Percentiles rank a stretch among this genome's conserved stretches.
phyloP scores from a whole-genome alignment of 371 early-diverging fungal genomes.

The Neoconidiobolus thromboides region DNA sequence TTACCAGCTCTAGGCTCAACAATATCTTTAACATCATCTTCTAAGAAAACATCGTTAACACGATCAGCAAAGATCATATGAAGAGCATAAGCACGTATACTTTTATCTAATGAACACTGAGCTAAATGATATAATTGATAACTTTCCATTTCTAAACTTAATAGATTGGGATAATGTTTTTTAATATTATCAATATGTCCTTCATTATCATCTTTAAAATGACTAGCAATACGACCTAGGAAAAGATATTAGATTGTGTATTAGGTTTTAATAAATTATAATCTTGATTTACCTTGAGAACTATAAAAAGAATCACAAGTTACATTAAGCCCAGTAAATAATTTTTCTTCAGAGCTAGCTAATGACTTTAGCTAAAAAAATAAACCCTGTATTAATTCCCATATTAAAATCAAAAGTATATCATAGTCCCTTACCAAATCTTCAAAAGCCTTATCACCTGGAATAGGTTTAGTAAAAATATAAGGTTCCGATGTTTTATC shows the following conservation, averaged over 20 bases:
- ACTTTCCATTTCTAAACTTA: conserved; percentile 83
- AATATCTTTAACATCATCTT: conserved; percentile 30
- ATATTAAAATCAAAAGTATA: neutral
- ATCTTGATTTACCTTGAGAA: conserved; percentile 34
- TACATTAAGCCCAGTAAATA: conserved; percentile 53
- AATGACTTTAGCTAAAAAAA: conserved; percentile 8
- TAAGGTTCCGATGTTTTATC: conserved; percentile 32
- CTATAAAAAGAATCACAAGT: conserved; percentile 84
- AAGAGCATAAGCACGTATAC: conserved; percentile 58
- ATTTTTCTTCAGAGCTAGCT: conserved; percentile 24
- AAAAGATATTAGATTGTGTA: no score
- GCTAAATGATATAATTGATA: conserved; percentile 75
- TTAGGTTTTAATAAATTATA: no score
- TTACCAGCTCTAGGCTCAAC: conserved; percentile 41
- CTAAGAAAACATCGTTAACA: conserved; percentile 44
- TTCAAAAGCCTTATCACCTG: conserved; percentile 39
- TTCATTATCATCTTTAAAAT: conserved; percentile 64
- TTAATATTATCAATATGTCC: conserved; percentile 29
- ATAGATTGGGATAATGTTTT: conserved; percentile 24
- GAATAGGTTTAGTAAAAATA: conserved; percentile 32
- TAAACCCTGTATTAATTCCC: conserved; percentile 2
- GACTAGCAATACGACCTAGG: conserved; percentile 35
- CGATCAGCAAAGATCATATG: conserved; percentile 78
- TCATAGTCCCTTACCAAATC: conserved; percentile 11
- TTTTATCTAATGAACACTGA: conserved; percentile 14